Evolutionary conservation across 2,329 filamentous ascomycete species (phyloP), one percentile per base, ranked within the genome.

Genomic region (Raffaelea ambrosiae): DNA sequence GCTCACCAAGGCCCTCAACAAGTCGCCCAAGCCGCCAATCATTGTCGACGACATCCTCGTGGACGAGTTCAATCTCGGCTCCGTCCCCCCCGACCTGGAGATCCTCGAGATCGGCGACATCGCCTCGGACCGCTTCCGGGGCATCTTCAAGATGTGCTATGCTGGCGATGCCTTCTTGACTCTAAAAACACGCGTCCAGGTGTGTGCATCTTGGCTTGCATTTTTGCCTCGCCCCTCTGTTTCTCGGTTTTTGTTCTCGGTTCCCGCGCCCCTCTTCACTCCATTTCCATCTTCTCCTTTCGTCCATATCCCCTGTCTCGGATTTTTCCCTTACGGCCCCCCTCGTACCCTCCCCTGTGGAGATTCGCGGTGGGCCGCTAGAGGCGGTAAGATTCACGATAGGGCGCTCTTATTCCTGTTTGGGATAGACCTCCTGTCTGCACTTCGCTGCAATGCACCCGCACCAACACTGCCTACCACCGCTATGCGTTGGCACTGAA

Each of bases 61-160:
- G 57, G 95, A 88, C 67, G 93, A 98, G 71, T 79, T 98, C 66
- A 98, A 98, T 68, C 78, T 98, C 53, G 93, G 93, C 62, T 90
- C 88, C 52, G 88, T 94, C 44, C 91, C 93, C 42, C 93, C 93
- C 11, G 88, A 97, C 62, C 72, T 98, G 59, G 93, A 98, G 69
- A 97, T 98, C 54, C 71, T 98, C 55, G 93, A 98, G 73, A 95
- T 98, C 66, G 93, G 93, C 49, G 93, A 98, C 66, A 73, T 98
- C 63, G 93, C 93, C 46, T 93, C 97, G 69, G 93, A 98, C 71
- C 78, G 91, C 46, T 98, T 98, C 66, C 80, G 93, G 50, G 93
- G 93, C 63, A 97, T 98, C 58, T 98, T 98, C 76, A 97, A 97
- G 68, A 97, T 98, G 91, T 91, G 86, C 64, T 98, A 98, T 65